phyloP scores from a whole-genome alignment of 2,329 filamentous ascomycete species.

The Phialophora tarda region DNA sequence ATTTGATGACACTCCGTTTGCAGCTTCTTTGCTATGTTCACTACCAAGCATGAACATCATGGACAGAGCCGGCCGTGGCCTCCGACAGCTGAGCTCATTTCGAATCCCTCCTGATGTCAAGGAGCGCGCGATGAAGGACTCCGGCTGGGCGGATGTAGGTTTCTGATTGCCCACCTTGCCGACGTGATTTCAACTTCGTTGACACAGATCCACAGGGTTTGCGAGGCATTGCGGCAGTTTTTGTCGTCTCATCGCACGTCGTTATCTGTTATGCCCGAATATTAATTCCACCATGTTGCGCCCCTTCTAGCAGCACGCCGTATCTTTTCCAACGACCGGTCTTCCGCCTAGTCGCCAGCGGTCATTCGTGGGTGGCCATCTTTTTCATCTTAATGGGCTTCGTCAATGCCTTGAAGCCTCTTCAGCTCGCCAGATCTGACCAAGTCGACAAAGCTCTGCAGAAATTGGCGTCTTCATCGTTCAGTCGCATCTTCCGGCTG shows the following conservation, averaged over 20 bases:
- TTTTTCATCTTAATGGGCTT: conserved; percentile 70
- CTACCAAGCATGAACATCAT: conserved; percentile 13
- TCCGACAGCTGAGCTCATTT: conserved; percentile 13
- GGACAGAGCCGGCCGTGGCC: conserved; percentile 16
- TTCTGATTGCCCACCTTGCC: neutral
- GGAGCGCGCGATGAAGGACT: conserved; percentile 38
- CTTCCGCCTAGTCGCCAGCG: conserved; percentile 64
- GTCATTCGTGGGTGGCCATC: conserved; percentile 69
- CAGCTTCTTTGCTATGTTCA: conserved; percentile 7
- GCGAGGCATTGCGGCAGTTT: conserved; percentile 60
- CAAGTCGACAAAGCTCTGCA: conserved; percentile 60
- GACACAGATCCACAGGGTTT: conserved; percentile 54
- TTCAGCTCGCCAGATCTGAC: conserved; percentile 61
- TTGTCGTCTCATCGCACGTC: conserved; percentile 63
- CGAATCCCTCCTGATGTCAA: conserved; percentile 27
- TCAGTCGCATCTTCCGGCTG: conserved; percentile 64
- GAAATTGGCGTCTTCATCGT: conserved; percentile 62
- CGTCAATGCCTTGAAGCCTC: conserved; percentile 67
- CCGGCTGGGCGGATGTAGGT: conserved; percentile 41
- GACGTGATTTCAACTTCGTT: neutral
- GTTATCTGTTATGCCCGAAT: conserved; percentile 58
- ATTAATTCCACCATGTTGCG: conserved; percentile 56
- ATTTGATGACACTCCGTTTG: neutral
- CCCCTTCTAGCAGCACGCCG: conserved; percentile 44
- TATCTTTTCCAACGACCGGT: conserved; percentile 64